Evolutionary conservation across 2,329 filamentous ascomycete species (phyloP).

Genomic region (Arthrobotrys sphaeroides): DNA sequence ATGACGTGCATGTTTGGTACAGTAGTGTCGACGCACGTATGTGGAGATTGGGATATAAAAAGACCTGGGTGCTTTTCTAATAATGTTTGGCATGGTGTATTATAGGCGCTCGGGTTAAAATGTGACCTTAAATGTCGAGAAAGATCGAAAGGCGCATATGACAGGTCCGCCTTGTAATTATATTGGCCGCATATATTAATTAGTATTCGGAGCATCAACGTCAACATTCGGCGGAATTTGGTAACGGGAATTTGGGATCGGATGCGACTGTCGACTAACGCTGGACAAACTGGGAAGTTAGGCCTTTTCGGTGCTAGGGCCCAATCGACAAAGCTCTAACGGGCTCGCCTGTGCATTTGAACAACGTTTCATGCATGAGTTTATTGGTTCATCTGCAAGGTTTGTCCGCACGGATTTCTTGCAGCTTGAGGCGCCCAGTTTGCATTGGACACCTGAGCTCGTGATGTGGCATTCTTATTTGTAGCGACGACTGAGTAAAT

Average conservation of each 20-base stretch:
- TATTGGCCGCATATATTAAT: background rate
- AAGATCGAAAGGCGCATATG: conserved; percentile 9
- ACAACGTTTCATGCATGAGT: conserved; percentile 53
- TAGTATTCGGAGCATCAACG: background rate
- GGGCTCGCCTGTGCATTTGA: conserved; percentile 40
- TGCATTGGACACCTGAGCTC: conserved; percentile 46
- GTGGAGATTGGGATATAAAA: conserved; percentile 16
- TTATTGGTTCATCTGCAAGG: conserved; percentile 49
- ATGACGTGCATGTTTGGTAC: conserved; percentile 42
- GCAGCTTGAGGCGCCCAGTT: conserved; percentile 39
- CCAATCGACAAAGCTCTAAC: conserved; percentile 37
- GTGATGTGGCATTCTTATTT: conserved; percentile 51
- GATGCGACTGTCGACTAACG: conserved; percentile 26
- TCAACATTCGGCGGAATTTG: conserved; percentile 22
- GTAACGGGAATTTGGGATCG: conserved; percentile 44
- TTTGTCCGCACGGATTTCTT: conserved; percentile 51
- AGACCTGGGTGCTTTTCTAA: background rate
- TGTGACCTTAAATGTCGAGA: background rate
- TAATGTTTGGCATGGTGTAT: conserved; percentile 8
- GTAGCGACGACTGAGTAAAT: conserved; percentile 1
- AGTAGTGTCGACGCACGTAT: background rate
- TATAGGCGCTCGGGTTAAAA: background rate
- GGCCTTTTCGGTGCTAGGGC: conserved; percentile 36
- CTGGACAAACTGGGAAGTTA: conserved; percentile 29
- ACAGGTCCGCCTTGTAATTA: conserved; percentile 12